Evolutionary conservation across 495 filamentous ascomycete species (phyloP).

Genomic region (Penicillium riverlandense): DNA sequence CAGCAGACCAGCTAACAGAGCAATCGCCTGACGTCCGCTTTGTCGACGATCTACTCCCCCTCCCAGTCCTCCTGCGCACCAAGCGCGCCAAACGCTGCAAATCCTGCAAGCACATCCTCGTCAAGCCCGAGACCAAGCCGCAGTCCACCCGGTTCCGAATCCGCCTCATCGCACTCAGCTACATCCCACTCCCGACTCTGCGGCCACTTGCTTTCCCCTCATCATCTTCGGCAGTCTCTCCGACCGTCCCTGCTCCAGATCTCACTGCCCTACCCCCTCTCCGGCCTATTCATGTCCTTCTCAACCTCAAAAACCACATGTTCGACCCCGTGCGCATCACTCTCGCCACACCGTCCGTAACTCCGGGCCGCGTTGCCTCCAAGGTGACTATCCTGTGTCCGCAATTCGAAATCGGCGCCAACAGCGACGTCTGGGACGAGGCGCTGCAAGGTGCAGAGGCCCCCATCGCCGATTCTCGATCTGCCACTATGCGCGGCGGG

Average conservation of each 20-base stretch:
- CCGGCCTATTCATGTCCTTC: slow-evolving; percentile 69
- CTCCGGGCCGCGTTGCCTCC: slow-evolving; percentile 67
- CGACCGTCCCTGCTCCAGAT: slow-evolving; percentile 24
- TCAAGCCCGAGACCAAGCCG: slow-evolving; percentile 88
- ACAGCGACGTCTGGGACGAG: slow-evolving; percentile 94
- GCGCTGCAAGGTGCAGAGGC: slow-evolving; percentile 51
- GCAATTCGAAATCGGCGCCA: slow-evolving; percentile 90
- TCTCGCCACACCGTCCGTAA: slow-evolving; percentile 74
- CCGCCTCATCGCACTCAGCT: slow-evolving; percentile 77
- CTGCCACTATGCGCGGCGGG: slow-evolving; percentile 25
- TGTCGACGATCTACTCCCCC: slow-evolving; percentile 63
- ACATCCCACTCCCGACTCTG: slow-evolving; percentile 74
- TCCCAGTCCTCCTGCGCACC: slow-evolving; percentile 73
- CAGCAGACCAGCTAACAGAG: slow-evolving; percentile 41
- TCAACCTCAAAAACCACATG: slow-evolving; percentile 88
- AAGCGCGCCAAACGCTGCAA: slow-evolving; percentile 91
- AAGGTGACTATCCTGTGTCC: slow-evolving; percentile 91
- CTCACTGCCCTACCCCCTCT: slow-evolving; percentile 53
- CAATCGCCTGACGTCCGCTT: slow-evolving; percentile 48
- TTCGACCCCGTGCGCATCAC: slow-evolving; percentile 85
- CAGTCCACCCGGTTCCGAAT: slow-evolving; percentile 81
- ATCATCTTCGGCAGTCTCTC: slow-evolving; percentile 14
- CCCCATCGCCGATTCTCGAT: slow-evolving; percentile 21
- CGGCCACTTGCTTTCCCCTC: slow-evolving; percentile 49
- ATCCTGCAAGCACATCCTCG: slow-evolving; percentile 88